Evolutionary conservation across 2,329 filamentous ascomycete species (phyloP), one percentile per base, ranked within the genome.

Genomic region (Cadophora gregata): DNA sequence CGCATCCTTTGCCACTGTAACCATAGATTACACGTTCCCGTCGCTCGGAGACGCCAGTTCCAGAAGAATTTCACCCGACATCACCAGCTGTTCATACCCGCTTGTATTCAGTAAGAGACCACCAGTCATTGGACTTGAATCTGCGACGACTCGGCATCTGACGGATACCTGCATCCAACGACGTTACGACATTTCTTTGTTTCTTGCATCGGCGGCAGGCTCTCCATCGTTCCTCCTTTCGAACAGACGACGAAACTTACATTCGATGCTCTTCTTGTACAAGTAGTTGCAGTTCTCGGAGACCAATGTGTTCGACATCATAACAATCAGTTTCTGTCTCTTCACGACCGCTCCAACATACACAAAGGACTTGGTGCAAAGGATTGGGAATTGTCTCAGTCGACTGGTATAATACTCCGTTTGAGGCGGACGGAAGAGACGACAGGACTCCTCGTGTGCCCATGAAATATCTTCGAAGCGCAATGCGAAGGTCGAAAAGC

Each of bases 381-480:
- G 55, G 38, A 3, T 58, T 38, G n/a, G 53, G 61, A 14, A 63
- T 29, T 45, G 56, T 31, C 27, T 31, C 21, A 33, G 36, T 59
- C 19, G 38, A 47, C 45, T 53, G 48, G 59, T 61, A 62, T 58
- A 53, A 48, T 62, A 55, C 9, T 67, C 64, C 60, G 58, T 66
- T 55, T 65, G 62, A 65, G 59, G 61, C 45, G 51, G 51, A 59
- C 67, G 66, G 51, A 69, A 38, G 42, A 33, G 59, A 66, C 59
- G 53, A 67, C 51, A 50, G 33, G 25, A 63, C 50, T 60, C 59
- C 59, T 92, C 93, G 90, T 88, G 90, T 75, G 82, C 86, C 70
- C 85, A 78, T 78, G 76, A 75, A 73, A 73, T 75, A 76, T 71
- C 70, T 76, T 59, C 72, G 73, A 70, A 76, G 62, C 75, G 75